Percentiles rank a stretch among this genome's conserved stretches.
Evolutionary conservation across 2,329 filamentous ascomycete species (phyloP).

Genomic region (Alternaria metachromatica): DNA sequence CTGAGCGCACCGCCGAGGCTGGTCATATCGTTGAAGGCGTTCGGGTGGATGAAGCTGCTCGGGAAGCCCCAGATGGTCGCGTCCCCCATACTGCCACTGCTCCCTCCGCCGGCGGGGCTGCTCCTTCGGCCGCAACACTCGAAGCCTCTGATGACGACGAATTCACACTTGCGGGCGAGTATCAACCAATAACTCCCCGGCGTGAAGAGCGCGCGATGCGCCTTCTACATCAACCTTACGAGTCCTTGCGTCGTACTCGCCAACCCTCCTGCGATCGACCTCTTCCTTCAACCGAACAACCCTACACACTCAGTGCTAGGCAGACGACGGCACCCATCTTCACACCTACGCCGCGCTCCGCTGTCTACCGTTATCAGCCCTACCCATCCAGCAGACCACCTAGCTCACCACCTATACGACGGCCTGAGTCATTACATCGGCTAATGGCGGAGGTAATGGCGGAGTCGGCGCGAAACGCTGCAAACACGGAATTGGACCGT

Average conservation of each 20-base stretch:
- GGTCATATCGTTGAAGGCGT: not conserved
- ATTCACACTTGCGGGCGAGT: not conserved
- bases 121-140: not conserved
- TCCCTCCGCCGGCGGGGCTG: not conserved
- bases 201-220: not conserved
- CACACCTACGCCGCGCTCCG: not conserved
- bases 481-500: not conserved
- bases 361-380: not conserved
- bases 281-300: not conserved
- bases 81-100: not conserved
- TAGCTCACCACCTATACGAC: not conserved
- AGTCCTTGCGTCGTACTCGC: not conserved
- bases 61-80: not conserved
- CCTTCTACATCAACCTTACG: not conserved
- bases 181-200: not conserved
- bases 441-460: not conserved
- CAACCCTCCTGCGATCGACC: not conserved
- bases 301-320: not conserved
- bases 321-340: not conserved
- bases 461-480: not conserved
- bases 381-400: not conserved
- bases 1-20: not conserved
- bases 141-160: not conserved
- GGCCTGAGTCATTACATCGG: not conserved
- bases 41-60: not conserved